These are phyloP conservation scores for Graphilbum ipis-grandicollis DNA, from an alignment of 2,329 filamentous ascomycete species.

Conservation along the genomic window DNA sequence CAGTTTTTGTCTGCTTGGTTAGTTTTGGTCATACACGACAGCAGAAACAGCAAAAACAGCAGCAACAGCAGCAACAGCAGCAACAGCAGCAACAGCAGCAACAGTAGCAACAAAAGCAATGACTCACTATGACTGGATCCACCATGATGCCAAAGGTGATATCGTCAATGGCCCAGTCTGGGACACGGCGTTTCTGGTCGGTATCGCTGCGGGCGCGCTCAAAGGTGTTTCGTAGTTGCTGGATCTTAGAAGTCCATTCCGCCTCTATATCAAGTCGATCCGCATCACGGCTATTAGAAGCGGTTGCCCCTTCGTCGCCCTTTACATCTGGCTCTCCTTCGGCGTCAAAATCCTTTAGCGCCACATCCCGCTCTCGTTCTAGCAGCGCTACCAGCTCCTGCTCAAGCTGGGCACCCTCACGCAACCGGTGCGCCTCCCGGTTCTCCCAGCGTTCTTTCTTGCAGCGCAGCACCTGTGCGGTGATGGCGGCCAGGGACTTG, in stretches of 20 bases:
- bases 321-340: no score
- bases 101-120: not conserved
- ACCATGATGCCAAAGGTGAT: constrained; percentile 61
- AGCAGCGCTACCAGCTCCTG: constrained; percentile 38
- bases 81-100: not conserved
- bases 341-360: constrained; percentile 14
- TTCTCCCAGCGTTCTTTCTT: constrained; percentile 80
- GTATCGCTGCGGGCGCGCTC: constrained; percentile 27
- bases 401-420: constrained; percentile 40
- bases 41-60: not conserved
- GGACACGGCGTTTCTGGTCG: constrained; percentile 40
- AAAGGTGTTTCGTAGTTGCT: constrained; percentile 28
- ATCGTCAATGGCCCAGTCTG: constrained; percentile 62
- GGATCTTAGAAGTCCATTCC: constrained; percentile 30
- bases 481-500: constrained; percentile 53
- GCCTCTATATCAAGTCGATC: constrained; percentile 28
- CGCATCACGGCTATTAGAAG: no score
- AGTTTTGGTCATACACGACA: no score
- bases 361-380: constrained; percentile 25
- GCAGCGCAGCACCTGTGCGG: constrained; percentile 55
- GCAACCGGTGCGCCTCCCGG: constrained; percentile 42
- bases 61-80: not conserved
- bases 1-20: constrained; percentile 49
- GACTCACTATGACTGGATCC: constrained; percentile 42
- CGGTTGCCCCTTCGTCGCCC: no score